Evolutionary conservation across 192 early-diverging fungal genomes (phyloP).

Genomic region (Backusella liffmaniae): DNA sequence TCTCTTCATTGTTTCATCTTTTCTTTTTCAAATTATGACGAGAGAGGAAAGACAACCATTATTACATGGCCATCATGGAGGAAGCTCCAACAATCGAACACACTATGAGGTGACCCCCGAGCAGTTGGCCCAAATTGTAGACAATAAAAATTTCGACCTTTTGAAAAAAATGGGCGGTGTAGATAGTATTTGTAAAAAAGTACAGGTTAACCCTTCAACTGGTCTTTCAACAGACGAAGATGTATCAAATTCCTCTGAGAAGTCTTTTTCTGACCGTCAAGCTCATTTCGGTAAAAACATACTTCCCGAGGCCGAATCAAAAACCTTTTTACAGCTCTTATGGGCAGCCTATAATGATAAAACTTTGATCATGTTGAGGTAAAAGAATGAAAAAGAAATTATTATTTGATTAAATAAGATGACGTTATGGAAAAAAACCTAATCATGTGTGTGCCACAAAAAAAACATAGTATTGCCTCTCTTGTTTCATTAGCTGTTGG

Average conservation of each 20-base stretch:
- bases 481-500: constrained; percentile 82
- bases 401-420: constrained; percentile 1
- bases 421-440: constrained; percentile 44
- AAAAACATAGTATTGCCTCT: constrained; percentile 62
- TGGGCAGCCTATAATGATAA: constrained; percentile 67
- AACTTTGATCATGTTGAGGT: constrained; percentile 51
- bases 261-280: constrained; percentile 41
- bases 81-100: not conserved
- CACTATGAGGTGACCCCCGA: not conserved
- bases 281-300: constrained; percentile 44
- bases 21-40: not conserved
- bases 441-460: constrained; percentile 9
- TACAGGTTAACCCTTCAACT: constrained; percentile 58
- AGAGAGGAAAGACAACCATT: constrained; percentile 1
- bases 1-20: not conserved
- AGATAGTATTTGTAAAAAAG: constrained; percentile 52
- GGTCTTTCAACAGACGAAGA: constrained; percentile 57
- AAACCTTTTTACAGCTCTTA: constrained; percentile 58
- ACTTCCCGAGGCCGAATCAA: constrained; percentile 50
- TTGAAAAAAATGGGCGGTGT: constrained; percentile 61
- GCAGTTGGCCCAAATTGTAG: constrained; percentile 53
- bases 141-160: constrained; percentile 61
- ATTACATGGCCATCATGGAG: not conserved
- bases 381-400: not conserved
- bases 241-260: constrained; percentile 12